Base-by-base conservation (phyloP, 208 protist genomes). In the Trypanosoma avium region DNA sequence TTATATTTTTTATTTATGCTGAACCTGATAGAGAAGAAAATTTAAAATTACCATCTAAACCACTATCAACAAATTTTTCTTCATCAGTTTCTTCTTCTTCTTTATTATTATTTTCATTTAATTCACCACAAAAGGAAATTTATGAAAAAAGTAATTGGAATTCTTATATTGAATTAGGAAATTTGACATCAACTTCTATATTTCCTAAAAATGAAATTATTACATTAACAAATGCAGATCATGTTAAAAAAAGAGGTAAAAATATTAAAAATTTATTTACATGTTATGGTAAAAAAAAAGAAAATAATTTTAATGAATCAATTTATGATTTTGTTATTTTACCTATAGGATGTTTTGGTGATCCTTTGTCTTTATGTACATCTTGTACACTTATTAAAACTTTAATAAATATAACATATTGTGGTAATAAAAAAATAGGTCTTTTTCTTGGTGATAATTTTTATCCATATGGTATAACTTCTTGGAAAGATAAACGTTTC, bases 391-490 rank as follows among this genome's bases (percentile, higher is more conserved):
- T 62, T 35, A 30, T 4, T 21, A 36, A 22, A 29, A 43, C 30
- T 7, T 38, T 62, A 27, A 27, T 48, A 22, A 48, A 62, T 35
- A 38, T 38, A 4, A 52, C 57, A 1, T 52, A 62, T 17, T 62
- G 57, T 36, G 57, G 57, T 32, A 3, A 8, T n/a, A 62, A 35
- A 32, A 62, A 30, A 19, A 13, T 62, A 17, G 57, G 57, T 7
- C 43, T 52, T 33, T 62, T 62, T 19, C 57, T 62, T 32, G 57
- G 57, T 17, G 57, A 62, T 19, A 62, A 62, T 35, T 62, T 52
- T 43, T 62, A 62, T 19, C 57, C 45, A 48, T 29, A 32, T 35
- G 57, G 57, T 35, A 48, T 62, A 8, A 4, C 17, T 8, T n/a
- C n/a, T 10, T 43, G 4, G 12, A 15, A 19, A 8, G 38, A 47